Percentiles rank a stretch among this genome's conserved stretches.
These are phyloP conservation scores for Trichosanthes truncata DNA, from an alignment of 306 rosid genomes.

Conservation along the genomic window DNA sequence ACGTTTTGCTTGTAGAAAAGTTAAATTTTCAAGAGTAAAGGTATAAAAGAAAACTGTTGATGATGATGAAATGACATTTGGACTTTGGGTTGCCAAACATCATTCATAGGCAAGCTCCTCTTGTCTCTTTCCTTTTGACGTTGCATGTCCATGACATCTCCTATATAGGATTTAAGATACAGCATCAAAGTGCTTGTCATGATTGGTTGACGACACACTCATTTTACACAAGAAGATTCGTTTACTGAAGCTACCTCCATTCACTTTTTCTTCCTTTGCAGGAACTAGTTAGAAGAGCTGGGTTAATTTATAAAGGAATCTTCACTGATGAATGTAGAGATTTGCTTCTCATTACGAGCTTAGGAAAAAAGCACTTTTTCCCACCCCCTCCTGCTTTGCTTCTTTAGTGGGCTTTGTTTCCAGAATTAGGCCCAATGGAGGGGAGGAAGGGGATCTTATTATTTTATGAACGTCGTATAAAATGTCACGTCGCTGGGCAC, in stretches of 20 bases:
- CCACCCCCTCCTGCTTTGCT: too few species aligned
- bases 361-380: background rate
- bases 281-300: background rate
- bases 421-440: conserved; percentile 3
- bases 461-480: conserved; percentile 1
- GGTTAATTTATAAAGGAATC: background rate
- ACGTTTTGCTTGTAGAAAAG: background rate
- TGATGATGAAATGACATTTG: conserved; percentile 2
- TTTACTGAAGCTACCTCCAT: background rate
- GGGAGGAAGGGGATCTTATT: background rate
- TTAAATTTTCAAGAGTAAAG: background rate
- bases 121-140: conserved; percentile 9
- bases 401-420: conserved; percentile 2
- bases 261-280: conserved; percentile 1
- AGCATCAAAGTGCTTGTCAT: conserved; percentile 3
- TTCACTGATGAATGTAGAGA: background rate
- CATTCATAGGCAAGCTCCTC: background rate
- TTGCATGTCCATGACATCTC: conserved; percentile 6
- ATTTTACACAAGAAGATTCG: conserved; percentile 2
- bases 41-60: background rate
- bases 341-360: background rate
- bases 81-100: background rate
- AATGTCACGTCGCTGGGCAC: conserved; percentile 13
- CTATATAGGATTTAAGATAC: background rate
- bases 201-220: conserved; percentile 3